Base-by-base conservation (phyloP, 2,329 filamentous ascomycete genomes). In the Dissoconium aciculare region DNA sequence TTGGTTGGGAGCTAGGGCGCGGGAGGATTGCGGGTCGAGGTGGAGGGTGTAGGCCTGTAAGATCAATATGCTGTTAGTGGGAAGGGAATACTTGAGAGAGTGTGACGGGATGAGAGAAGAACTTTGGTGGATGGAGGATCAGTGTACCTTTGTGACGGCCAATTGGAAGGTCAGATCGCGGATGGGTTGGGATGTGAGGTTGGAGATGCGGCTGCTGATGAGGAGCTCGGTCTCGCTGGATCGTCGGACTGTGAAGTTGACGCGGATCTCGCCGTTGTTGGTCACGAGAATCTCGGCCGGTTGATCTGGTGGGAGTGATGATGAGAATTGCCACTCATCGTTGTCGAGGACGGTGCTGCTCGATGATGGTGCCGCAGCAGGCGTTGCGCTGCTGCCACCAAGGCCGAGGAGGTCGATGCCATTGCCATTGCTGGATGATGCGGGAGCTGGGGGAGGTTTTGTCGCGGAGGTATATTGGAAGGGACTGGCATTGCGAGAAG, bases 251-350 rank as follows among this genome's bases (percentile, higher is more conserved):
- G 74, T 62, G 52, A 94, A 76, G 23, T 80, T 69, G 36, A 92
- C 75, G 36, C 71, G 71, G 27, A 95, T 60, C 19, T 38, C 43
- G 26, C 61, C 66, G 2, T 74, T 76, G 47, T 80, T 74, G 47
- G 72, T 74, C 26, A 94, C 71, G 3, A 65, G 67, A 12, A 78
- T 60, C 28, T 71, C 70, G 41, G 81, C 72, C 1, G 51, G 42
- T 17, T 71, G 66, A 37, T 71, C 65, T n/a, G 19, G 19, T 3
- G 87, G 87, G 10, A 94, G 64, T 0, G 87, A 77, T 0, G 87
- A 95, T 3, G 81, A 74, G 53, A 95, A 95, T 14, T 74, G 79
- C 85, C 87, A 95, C 49, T 95, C 87, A 41, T 95, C 87, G 30
- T 94, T 87, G n/a, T n/a, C n/a, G n/a, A n/a, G n/a, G n/a, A n/a